These are phyloP conservation scores for Ceratobasidium sp. DNA, from an alignment of 1,284 basidiomycete genomes.

Conservation along the genomic window DNA sequence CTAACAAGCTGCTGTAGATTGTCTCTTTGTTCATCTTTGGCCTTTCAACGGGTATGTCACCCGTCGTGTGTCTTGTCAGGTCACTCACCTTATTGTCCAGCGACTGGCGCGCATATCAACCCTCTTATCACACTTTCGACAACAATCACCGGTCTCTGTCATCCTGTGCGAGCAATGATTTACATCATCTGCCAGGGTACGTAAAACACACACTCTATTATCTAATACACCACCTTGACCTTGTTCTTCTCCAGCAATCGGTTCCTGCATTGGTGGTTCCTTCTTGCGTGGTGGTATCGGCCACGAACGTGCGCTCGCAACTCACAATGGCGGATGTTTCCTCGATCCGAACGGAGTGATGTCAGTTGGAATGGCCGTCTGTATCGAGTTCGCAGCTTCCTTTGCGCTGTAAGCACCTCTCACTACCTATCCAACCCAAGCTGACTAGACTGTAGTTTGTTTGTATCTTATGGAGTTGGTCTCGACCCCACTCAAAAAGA, in stretches of 20 bases:
- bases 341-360: constrained; percentile 48
- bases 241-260: constrained; percentile 19
- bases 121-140: constrained; percentile 48
- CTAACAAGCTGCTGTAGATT: constrained; percentile 26
- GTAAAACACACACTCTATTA: not conserved
- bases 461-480: constrained; percentile 48
- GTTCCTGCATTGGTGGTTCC: constrained; percentile 46
- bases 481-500: constrained; percentile 48
- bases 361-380: constrained; percentile 47
- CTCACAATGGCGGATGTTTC: constrained; percentile 48
- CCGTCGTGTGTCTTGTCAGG: not conserved
- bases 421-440: not conserved
- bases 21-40: constrained; percentile 48
- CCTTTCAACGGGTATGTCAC: constrained; percentile 45
- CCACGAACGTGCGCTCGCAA: constrained; percentile 43
- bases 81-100: constrained; percentile 21
- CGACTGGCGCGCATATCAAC: constrained; percentile 49
- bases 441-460: constrained; percentile 30
- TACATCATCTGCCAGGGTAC: constrained; percentile 47
- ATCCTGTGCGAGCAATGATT: constrained; percentile 48
- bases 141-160: constrained; percentile 46
- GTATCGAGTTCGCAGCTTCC: constrained; percentile 48
- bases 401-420: constrained; percentile 44
- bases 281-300: constrained; percentile 47
- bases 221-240: not conserved